phyloP scores from a whole-genome alignment of 768 basidiomycete genomes.

The Suillus americanus region DNA sequence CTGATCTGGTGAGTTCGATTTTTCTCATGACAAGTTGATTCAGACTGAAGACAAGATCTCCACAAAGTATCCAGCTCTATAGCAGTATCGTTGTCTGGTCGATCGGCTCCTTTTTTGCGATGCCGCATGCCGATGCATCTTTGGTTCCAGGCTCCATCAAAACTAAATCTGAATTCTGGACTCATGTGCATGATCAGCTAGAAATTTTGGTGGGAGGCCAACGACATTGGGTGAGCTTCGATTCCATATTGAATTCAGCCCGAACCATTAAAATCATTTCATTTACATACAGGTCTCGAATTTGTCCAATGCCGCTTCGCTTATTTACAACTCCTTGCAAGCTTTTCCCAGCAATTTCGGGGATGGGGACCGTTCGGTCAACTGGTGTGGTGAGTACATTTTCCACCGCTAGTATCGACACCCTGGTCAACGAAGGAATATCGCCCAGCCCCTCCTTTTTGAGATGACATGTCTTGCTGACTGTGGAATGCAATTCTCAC shows the following conservation, averaged over 20 bases:
- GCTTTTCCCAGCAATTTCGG: conserved; percentile 71
- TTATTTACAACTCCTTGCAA: conserved; percentile 77
- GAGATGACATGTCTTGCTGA: conserved; percentile 17
- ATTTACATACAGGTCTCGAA: conserved; percentile 69
- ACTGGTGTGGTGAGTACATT: conserved; percentile 83
- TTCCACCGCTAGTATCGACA: neutral
- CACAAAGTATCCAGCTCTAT: neutral
- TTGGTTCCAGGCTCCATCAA: conserved; percentile 67
- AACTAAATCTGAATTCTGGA: conserved; percentile 80
- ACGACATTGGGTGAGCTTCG: conserved; percentile 67
- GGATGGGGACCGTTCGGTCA: conserved; percentile 61
- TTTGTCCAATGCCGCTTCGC: conserved; percentile 77
- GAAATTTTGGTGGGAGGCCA: conserved; percentile 61
- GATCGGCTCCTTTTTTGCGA: conserved; percentile 23
- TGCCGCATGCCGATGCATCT: conserved; percentile 86
- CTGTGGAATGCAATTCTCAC: conserved; percentile 13
- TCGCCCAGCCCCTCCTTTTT: neutral
- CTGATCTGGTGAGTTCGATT: neutral
- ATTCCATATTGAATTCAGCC: conserved; percentile 1
- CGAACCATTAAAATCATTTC: neutral
- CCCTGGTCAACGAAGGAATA: neutral
- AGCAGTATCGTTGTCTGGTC: neutral
- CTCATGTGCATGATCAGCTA: conserved; percentile 67
- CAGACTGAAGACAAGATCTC: neutral
- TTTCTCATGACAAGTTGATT: conserved; percentile 1